Base-by-base conservation (phyloP, 768 basidiomycete species). In the Tulasnella sp. region DNA sequence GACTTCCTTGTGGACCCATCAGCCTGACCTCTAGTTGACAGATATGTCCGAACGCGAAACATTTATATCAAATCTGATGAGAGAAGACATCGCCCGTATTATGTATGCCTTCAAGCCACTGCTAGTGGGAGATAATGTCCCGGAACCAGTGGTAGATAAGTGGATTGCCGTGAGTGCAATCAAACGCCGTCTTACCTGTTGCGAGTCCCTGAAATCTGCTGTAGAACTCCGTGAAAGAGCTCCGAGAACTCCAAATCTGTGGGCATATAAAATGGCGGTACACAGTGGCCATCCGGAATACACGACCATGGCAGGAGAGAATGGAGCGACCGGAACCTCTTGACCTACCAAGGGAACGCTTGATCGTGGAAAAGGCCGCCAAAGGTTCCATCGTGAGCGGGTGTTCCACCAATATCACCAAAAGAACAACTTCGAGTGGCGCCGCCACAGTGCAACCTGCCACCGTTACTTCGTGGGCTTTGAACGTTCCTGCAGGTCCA, bases 31-130 rank as follows among this genome's bases (percentile, higher is more conserved):
- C 5, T 39, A 5, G 26, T 72, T n/a, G 15, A 10, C 26, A 72
- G 70, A 72, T n/a, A 72, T 72, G 39, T 72, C 70, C 32, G 37
- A 39, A 72, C 70, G 70, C 13, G 70, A 72, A 39, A 13, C 23
- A 11, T 72, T 40, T 13, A 44, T 77, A n/a, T 42, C 77, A 15
- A 44, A 70, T 6, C 29, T 46, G 7, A 70, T 77, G 77, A 26
- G 69, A 32, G 44, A 70, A 26, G 67, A 77, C 67, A 37, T 77
- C 2, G 35, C 42, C 13, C 69, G 69, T 20, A 57, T 72, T 46
- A 42, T 70, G 37, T 18, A 77, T 44, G 39, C 77, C 35, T 77
- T 70, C 70, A 77, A 40, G 40, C 77, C 77, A 44, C 29, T 77
- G 18, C 40, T 77, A n/a, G 70, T 77, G 29, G 55, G n/a, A 2